A percentile compares a stretch with the other conserved stretches of the same genome.
Conservation (phyloP, 108 stramenopile genomes). For the Nitzschia putrida region DNA sequence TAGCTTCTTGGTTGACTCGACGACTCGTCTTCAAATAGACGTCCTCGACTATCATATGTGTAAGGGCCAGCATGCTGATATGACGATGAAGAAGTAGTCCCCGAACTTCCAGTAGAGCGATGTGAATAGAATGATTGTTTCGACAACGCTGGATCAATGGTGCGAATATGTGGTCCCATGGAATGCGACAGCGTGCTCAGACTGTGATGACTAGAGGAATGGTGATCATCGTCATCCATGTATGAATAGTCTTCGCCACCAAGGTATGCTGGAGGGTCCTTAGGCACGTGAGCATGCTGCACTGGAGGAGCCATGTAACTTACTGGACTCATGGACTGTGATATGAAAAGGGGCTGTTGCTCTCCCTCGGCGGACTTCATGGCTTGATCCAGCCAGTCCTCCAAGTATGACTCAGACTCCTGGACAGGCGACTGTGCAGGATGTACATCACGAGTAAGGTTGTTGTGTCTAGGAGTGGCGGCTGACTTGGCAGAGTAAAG, state of each 20-base stretch:
- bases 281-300: not conserved
- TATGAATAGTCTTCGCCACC: conserved; percentile 1
- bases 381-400: conserved; percentile 22
- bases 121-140: not conserved
- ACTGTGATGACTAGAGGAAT: not conserved
- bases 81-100: not conserved
- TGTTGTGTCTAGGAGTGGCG: conserved; percentile 8
- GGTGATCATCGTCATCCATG: not conserved
- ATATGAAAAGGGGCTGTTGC: not conserved
- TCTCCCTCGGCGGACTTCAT: not conserved
- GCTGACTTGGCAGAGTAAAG: not conserved
- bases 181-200: not conserved
- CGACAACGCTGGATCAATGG: not conserved
- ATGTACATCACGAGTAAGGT: not conserved
- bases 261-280: not conserved
- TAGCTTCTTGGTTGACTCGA: conserved; percentile 5
- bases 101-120: too few species aligned
- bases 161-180: not conserved
- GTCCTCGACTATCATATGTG: conserved; percentile 18
- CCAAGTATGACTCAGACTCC: not conserved
- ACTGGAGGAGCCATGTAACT: not conserved
- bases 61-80: not conserved
- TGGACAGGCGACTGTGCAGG: too few species aligned
- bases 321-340: too few species aligned
- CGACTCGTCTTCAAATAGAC: conserved; percentile 3